Evolutionary conservation across 441 rosid genomes (phyloP), one percentile per base, ranked within the genome.

Genomic region (Euphorbia celastroides): DNA sequence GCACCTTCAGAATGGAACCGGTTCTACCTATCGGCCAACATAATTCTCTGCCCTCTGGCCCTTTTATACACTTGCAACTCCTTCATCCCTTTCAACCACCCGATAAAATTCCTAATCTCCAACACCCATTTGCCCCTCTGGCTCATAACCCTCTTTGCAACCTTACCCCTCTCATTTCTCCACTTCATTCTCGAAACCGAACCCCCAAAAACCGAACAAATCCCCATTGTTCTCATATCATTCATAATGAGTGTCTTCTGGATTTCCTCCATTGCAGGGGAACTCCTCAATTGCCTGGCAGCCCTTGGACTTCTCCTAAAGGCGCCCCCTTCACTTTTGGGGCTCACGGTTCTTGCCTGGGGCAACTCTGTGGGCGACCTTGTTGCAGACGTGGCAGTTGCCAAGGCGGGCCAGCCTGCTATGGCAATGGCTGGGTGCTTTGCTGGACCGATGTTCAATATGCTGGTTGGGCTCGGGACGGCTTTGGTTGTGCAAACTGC

Each of bases 371-470:
- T 90, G 20, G 98, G 97, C 17, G 98, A 93, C 71, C 96, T 93
- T 60, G 98, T 90, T 54, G 96, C 97, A 11, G 97, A 93, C 31
- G 95, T 93, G 17, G 97, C 98, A 7, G 88, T 93, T 27, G 98
- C 98, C 64, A 93, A 84, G 80, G 96, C 98, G 0, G 98, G 98
- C 34, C 88, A 92, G 70, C 98, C 98, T 30, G 90, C 92, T 38
- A 90, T 93, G 98, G 98, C 98, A 17, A 93, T 93, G 97, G 97
- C 98, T 27, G 97, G 98, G 34, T 93, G 98, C 78, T 93, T 93
- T 57, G 97, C 97, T 0, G 93, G 98, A 51, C 98, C 97, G 5
- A 93, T 93, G 98, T 93, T 93, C 71, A 93, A 93, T 76, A 93
- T 93, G 98, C 95, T 90, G 60, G 92, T 90, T 51, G 98, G 98